Conservation (phyloP, 2,329 filamentous ascomycete genomes). For the Xylaria sp. region DNA sequence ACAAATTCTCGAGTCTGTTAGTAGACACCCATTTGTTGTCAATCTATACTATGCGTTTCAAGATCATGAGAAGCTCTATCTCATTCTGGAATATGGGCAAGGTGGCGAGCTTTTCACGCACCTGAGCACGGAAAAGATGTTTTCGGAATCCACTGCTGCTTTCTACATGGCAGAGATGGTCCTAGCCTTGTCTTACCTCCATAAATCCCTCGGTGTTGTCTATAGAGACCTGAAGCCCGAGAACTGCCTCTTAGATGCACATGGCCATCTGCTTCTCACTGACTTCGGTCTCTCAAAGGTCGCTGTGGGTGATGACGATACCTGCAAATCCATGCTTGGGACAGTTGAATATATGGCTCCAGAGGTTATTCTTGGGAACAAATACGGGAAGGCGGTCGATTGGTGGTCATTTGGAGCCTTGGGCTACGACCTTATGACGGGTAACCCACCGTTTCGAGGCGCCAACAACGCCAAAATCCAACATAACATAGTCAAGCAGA, state of each 20-base stretch:
- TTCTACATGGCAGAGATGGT: slow-evolving; percentile 99
- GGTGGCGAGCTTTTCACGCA: slow-evolving; percentile 98
- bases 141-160: slow-evolving; percentile 85
- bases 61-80: slow-evolving; percentile 95
- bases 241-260: slow-evolving; percentile 91
- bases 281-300: slow-evolving; percentile 99
- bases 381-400: slow-evolving; percentile 94
- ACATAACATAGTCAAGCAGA: slow-evolving; percentile 94
- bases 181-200: slow-evolving; percentile 90
- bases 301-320: slow-evolving; percentile 73
- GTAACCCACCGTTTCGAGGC: slow-evolving; percentile 88
- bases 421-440: slow-evolving; percentile 91
- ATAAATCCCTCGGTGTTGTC: slow-evolving; percentile 90
- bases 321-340: slow-evolving; percentile 90
- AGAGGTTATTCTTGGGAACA: slow-evolving; percentile 87
- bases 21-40: slow-evolving; percentile 95
- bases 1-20: slow-evolving; percentile 93
- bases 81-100: slow-evolving; percentile 97
- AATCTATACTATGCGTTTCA: slow-evolving; percentile 99
- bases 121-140: slow-evolving; percentile 93
- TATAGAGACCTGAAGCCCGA: slow-evolving; percentile 98
- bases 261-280: slow-evolving; percentile 92
- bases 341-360: slow-evolving; percentile 99
- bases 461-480: slow-evolving; percentile 95
- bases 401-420: slow-evolving; percentile 99